Conservation (phyloP, 345 rosid genomes). For the Raphanus sativus region DNA sequence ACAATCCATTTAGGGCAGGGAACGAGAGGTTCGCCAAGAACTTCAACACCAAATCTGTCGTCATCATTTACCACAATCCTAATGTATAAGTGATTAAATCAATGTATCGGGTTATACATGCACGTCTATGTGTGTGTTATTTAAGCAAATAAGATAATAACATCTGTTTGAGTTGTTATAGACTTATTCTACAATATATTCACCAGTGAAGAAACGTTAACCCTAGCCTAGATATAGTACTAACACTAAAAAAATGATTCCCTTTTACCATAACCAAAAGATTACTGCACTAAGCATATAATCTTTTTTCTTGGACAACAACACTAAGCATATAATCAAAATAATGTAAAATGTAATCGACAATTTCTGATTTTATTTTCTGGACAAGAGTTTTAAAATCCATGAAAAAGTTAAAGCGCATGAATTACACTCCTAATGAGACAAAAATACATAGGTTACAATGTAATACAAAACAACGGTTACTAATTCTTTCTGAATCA, state of each 20-base stretch:
- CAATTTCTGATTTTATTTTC: not conserved
- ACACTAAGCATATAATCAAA: not conserved
- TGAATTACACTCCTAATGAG: not conserved
- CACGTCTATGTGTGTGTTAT: constrained; percentile 6
- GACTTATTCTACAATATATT: not conserved
- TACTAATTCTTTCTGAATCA: not conserved
- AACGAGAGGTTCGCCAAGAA: constrained; percentile 21
- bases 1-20: constrained; percentile 35
- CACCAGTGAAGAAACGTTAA: constrained; percentile 16
- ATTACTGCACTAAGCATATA: not conserved
- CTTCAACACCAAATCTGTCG: constrained; percentile 33
- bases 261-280: not conserved
- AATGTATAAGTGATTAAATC: constrained; percentile 7
- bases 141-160: not conserved
- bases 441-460: not conserved
- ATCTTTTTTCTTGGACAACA: not conserved
- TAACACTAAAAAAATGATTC: not conserved
- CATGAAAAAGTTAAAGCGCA: not conserved
- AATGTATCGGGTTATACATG: constrained; percentile 22
- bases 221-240: constrained; percentile 16
- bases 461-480: not conserved
- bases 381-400: not conserved
- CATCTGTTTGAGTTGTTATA: not conserved
- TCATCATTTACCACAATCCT: constrained; percentile 38
- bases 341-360: not conserved